Evolutionary conservation across 1,139 yeast genomes (phyloP).

Genomic region (Debaryomyces udenii): DNA sequence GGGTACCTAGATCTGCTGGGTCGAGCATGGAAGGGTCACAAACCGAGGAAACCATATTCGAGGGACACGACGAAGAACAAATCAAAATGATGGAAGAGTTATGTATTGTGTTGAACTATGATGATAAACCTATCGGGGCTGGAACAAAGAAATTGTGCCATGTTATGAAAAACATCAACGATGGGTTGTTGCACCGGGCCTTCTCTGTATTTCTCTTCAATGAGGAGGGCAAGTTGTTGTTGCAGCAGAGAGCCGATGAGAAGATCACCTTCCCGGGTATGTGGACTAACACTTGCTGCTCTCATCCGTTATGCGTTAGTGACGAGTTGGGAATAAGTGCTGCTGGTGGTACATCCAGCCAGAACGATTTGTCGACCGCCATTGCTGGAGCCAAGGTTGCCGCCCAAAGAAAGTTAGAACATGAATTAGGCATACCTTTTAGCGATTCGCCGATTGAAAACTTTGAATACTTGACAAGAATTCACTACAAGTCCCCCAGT

Average conservation of each 20-base stretch:
- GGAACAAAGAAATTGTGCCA: constrained; percentile 95
- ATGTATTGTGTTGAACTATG: constrained; percentile 87
- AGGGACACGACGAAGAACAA: constrained; percentile 93
- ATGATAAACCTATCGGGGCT: constrained; percentile 87
- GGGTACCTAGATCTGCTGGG: constrained; percentile 43
- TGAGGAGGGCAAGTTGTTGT: constrained; percentile 69
- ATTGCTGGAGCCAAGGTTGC: constrained; percentile 82
- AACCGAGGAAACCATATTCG: constrained; percentile 47
- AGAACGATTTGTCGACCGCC: constrained; percentile 51
- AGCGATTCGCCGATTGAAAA: constrained; percentile 63
- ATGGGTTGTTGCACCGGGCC: constrained; percentile 90
- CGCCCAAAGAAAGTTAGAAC: constrained; percentile 88
- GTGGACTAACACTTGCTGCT: constrained; percentile 99
- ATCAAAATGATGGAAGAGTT: constrained; percentile 94
- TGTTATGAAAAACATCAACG: constrained; percentile 80
- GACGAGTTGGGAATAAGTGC: constrained; percentile 67
- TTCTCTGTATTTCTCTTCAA: constrained; percentile 92
- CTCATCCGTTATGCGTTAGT: constrained; percentile 89
- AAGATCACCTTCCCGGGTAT: constrained; percentile 93
- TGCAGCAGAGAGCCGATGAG: constrained; percentile 94
- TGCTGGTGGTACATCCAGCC: constrained; percentile 31
- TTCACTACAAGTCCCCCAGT: constrained; percentile 90
- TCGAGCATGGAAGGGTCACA: constrained; percentile 23
- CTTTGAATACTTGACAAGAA: constrained; percentile 86
- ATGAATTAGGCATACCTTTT: constrained; percentile 84